Percentiles rank a stretch among this genome's conserved stretches.
Conservation (phyloP, 176 grass and related monocot genomes). For the Saccharum spontaneum region DNA sequence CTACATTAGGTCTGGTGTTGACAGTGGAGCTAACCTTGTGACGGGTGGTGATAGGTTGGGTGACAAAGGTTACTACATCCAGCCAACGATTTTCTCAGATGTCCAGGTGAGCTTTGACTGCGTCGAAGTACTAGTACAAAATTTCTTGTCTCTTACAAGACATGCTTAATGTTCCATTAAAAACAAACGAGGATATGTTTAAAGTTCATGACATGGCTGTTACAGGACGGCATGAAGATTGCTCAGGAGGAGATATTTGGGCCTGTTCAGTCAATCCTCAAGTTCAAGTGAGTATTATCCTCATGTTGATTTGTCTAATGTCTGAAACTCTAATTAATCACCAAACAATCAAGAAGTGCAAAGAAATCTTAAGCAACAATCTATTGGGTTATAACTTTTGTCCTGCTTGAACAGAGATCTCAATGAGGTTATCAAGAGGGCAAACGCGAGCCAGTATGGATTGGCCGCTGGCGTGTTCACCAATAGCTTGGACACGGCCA, state of each 20-base stretch:
- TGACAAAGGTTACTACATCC: constrained; percentile 85
- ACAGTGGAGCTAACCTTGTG: constrained; percentile 66
- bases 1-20: constrained; percentile 71
- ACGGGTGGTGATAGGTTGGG: constrained; percentile 74
- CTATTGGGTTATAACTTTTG: not conserved
- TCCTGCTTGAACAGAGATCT: constrained; percentile 30
- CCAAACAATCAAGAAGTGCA: not conserved
- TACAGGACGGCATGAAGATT: constrained; percentile 71
- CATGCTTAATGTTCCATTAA: not conserved
- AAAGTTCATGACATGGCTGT: not conserved
- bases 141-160: not conserved
- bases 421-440: constrained; percentile 59
- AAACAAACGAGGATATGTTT: not conserved
- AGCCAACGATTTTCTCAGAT: constrained; percentile 93
- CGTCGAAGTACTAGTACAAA: not conserved
- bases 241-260: constrained; percentile 76
- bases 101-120: constrained; percentile 58
- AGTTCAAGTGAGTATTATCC: constrained; percentile 59
- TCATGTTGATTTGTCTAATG: not conserved
- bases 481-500: constrained; percentile 79
- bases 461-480: constrained; percentile 93
- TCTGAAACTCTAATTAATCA: not conserved
- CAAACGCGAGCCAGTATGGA: constrained; percentile 62
- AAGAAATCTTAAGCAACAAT: not conserved
- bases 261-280: constrained; percentile 63